Evolutionary conservation across 176 grass and related monocot genomes (phyloP).

Genomic region (Rhynchospora tenuis): DNA sequence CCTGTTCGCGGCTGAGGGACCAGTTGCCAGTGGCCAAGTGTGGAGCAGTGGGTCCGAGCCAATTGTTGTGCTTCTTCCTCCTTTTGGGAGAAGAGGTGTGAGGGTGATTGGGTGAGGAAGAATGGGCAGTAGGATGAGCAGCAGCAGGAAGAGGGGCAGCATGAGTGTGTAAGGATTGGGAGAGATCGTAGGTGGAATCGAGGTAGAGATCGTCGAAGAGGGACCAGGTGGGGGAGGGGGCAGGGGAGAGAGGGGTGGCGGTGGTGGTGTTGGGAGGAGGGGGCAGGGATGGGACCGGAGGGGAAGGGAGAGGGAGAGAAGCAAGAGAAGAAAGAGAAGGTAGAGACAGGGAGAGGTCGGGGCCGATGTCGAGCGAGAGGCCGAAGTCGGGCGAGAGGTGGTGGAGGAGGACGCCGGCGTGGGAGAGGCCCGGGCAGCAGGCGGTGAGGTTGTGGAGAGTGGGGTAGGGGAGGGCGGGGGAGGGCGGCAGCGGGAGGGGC

Average conservation of each 20-base stretch:
- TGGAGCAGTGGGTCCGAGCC: slow-evolving; percentile 46
- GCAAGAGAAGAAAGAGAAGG: background rate
- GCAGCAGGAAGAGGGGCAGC: background rate
- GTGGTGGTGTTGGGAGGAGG: background rate
- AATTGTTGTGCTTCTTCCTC: slow-evolving; percentile 24
- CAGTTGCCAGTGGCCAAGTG: slow-evolving; percentile 72
- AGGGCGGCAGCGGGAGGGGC: background rate
- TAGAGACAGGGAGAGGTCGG: slow-evolving; percentile 31
- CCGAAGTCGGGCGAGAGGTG: slow-evolving; percentile 76
- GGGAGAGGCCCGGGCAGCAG: slow-evolving; percentile 80
- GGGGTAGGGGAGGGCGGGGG: slow-evolving; percentile 23
- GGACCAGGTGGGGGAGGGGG: slow-evolving; percentile 40
- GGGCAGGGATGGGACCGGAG: background rate
- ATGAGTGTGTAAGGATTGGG: too few relatives aligned
- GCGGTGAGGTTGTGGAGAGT: slow-evolving; percentile 88
- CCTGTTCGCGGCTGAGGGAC: slow-evolving; percentile 78
- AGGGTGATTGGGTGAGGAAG: slow-evolving; percentile 1
- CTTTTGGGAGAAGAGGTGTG: slow-evolving; percentile 15
- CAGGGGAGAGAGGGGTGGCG: background rate
- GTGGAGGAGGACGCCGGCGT: slow-evolving; percentile 61
- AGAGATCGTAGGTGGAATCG: slow-evolving; percentile 75
- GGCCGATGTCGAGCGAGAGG: slow-evolving; percentile 86
- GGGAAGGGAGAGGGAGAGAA: background rate
- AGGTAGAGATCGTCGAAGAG: slow-evolving; percentile 88
- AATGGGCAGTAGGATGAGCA: background rate